These are phyloP conservation scores for Venturia oleaginea DNA, from an alignment of 2,329 filamentous ascomycete genomes.

Conservation along the genomic window DNA sequence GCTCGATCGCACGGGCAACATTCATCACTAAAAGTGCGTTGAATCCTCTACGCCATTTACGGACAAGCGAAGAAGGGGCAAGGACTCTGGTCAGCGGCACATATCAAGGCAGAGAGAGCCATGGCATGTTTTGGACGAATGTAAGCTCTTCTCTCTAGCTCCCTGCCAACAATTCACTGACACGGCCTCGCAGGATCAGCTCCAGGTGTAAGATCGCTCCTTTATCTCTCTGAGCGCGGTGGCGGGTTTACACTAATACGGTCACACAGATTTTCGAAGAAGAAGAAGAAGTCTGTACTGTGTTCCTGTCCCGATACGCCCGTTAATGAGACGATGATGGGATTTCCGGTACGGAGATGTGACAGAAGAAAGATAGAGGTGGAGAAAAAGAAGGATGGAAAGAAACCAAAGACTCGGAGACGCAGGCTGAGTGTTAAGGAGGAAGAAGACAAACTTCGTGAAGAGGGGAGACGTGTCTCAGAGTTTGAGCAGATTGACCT, in stretches of 20 bases:
- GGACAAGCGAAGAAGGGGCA: not conserved
- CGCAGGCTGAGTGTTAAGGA: not conserved
- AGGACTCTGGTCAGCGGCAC: conserved; percentile 9
- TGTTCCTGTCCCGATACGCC: not conserved
- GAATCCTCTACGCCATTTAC: not conserved
- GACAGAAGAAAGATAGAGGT: no score
- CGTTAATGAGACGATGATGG: not conserved
- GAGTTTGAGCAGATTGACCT: not conserved
- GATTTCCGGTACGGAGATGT: no score
- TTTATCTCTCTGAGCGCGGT: not conserved
- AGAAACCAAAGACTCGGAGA: not conserved
- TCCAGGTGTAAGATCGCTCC: not conserved
- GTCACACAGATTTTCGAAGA: not conserved
- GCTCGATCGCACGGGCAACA: no score
- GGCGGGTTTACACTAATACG: not conserved
- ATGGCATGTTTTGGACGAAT: conserved; percentile 12
- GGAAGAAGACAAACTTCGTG: not conserved
- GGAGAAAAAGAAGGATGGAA: not conserved
- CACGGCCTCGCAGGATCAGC: not conserved
- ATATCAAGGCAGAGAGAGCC: conserved; percentile 1
- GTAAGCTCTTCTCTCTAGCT: not conserved
- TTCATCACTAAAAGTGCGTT: not conserved
- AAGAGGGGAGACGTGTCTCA: not conserved
- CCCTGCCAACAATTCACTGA: not conserved
- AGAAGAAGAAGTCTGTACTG: not conserved